Percentiles rank a stretch among this genome's conserved stretches.
These are phyloP conservation scores for Botrytis tulipae DNA, from an alignment of 2,329 filamentous ascomycete species.

Conservation along the genomic window DNA sequence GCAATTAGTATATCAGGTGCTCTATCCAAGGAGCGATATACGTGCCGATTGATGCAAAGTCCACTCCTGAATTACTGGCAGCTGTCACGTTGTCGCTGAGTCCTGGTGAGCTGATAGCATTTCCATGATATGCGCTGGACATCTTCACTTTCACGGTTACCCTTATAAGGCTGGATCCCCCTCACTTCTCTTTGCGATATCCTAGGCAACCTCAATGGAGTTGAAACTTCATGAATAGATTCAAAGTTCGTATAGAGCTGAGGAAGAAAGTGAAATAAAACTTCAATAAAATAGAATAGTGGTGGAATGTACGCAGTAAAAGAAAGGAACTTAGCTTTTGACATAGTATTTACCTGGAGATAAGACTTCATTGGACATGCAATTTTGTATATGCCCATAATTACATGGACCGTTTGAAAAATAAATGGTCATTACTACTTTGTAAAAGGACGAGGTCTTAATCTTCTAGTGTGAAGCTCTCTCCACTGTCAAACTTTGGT, in stretches of 20 bases:
- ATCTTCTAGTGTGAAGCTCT: not conserved
- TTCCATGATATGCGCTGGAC: not conserved
- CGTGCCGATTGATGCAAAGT: not conserved
- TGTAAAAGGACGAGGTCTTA: not conserved
- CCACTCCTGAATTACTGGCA: not conserved
- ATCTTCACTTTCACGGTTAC: not conserved
- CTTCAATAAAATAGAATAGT: not conserved
- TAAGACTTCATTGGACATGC: not conserved
- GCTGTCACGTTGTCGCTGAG: not conserved
- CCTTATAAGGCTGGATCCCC: not conserved
- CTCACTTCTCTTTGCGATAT: not conserved
- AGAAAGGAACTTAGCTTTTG: not conserved
- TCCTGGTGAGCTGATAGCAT: not conserved
- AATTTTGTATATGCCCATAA: not conserved
- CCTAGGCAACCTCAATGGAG: not conserved
- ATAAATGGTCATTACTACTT: not conserved
- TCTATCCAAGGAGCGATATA: not conserved
- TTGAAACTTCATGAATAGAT: not conserved
- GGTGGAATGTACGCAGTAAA: not conserved
- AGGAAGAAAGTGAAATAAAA: not conserved
- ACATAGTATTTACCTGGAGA: not conserved
- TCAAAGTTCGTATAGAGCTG: not conserved
- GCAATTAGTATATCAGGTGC: not conserved
- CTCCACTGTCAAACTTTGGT: not conserved
- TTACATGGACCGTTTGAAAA: not conserved